Percentiles rank a stretch among this genome's conserved stretches.
phyloP scores from a whole-genome alignment of 192 early-diverging fungal species.

The Coemansia sp. region DNA sequence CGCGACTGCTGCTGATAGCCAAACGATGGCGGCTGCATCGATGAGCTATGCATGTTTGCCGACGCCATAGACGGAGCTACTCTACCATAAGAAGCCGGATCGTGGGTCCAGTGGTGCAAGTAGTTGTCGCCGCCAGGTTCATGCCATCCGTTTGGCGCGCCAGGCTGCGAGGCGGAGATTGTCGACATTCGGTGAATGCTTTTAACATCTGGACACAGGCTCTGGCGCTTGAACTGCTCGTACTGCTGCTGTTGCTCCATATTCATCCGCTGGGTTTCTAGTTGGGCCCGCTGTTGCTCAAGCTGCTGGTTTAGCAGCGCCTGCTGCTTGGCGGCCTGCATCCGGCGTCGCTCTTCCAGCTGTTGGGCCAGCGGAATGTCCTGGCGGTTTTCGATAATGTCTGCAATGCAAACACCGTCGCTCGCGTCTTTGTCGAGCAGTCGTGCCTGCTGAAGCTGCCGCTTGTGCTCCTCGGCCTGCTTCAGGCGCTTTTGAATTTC shows the following conservation, averaged over 20 bases:
- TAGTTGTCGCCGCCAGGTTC: slow-evolving; percentile 15
- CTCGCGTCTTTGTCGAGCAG: slow-evolving; percentile 31
- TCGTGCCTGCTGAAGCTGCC: slow-evolving; percentile 17
- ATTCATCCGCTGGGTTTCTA: slow-evolving; percentile 19
- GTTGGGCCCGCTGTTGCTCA: slow-evolving; percentile 29
- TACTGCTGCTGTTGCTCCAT: slow-evolving; percentile 38
- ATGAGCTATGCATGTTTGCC: neutral
- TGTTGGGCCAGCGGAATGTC: slow-evolving; percentile 38
- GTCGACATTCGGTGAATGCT: neutral
- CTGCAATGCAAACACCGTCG: slow-evolving; percentile 39
- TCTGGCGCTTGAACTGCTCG: slow-evolving; percentile 44
- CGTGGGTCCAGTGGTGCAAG: slow-evolving; percentile 20
- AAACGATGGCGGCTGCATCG: neutral
- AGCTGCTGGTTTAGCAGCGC: slow-evolving; percentile 39
- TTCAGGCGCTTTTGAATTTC: slow-evolving; percentile 32
- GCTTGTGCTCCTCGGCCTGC: slow-evolving; percentile 31
- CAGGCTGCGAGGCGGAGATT: neutral
- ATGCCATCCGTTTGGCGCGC: slow-evolving; percentile 11
- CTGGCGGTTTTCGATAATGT: slow-evolving; percentile 42
- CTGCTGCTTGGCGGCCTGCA: slow-evolving; percentile 49
- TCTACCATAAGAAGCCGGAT: neutral
- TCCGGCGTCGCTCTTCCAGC: slow-evolving; percentile 29
- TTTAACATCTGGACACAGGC: slow-evolving; percentile 23
- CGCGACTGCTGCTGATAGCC: slow-evolving; percentile 6
- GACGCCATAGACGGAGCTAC: neutral